Conservation (phyloP, 768 basidiomycete species). For the Crassisporium funariophilum region DNA sequence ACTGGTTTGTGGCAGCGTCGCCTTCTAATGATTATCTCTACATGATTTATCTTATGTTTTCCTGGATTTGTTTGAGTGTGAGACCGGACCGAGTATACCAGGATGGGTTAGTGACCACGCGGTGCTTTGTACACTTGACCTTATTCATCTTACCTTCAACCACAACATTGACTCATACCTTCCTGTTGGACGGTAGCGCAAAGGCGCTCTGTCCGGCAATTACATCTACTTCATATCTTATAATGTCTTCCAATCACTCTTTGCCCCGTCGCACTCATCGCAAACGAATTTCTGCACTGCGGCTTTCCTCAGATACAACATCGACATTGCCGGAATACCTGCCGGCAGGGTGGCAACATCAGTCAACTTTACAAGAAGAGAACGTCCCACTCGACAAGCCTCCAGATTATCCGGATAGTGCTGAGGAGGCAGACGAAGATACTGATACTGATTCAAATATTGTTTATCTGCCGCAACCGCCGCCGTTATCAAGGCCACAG, state of each 20-base stretch:
- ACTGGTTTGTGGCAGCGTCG: neutral
- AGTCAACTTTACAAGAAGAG: slow-evolving; percentile 19
- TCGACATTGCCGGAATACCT: slow-evolving; percentile 68
- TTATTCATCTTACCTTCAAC: slow-evolving; percentile 3
- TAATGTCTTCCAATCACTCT: slow-evolving; percentile 24
- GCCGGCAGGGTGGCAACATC: slow-evolving; percentile 16
- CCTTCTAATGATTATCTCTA: neutral
- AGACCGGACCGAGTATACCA: slow-evolving; percentile 12
- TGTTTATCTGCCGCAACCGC: slow-evolving; percentile 27
- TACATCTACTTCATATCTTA: slow-evolving; percentile 9
- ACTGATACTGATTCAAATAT: slow-evolving; percentile 45
- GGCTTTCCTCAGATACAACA: slow-evolving; percentile 68
- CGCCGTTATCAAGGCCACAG: slow-evolving; percentile 26
- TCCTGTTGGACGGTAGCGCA: slow-evolving; percentile 21
- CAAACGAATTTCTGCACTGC: slow-evolving; percentile 57
- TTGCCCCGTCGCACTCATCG: slow-evolving; percentile 44
- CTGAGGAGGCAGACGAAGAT: slow-evolving; percentile 77
- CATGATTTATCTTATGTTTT: neutral
- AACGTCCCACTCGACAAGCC: slow-evolving; percentile 52
- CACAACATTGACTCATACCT: slow-evolving; percentile 16
- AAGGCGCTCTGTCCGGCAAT: slow-evolving; percentile 16
- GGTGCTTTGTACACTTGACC: slow-evolving; percentile 20
- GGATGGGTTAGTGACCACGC: slow-evolving; percentile 13
- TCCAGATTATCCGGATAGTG: slow-evolving; percentile 76
- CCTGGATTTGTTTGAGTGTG: slow-evolving; percentile 4